These are phyloP conservation scores for Fusarium buharicum DNA, from an alignment of 2,329 filamentous ascomycete genomes.

Conservation along the genomic window DNA sequence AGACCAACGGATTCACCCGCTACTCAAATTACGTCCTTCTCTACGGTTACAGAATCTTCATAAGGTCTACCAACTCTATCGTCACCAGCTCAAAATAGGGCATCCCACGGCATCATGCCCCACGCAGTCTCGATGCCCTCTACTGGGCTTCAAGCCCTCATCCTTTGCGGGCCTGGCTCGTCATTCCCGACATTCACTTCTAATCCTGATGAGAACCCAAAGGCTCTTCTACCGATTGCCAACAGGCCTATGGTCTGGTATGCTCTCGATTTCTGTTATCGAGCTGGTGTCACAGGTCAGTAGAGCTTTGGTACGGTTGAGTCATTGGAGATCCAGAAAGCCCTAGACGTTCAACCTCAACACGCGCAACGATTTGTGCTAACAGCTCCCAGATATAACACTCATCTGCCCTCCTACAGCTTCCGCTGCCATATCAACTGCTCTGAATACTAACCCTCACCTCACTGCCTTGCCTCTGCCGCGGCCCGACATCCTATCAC, in stretches of 20 bases:
- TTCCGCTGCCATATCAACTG: conserved; percentile 72
- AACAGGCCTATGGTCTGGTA: conserved; percentile 93
- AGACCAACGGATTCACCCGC: not conserved
- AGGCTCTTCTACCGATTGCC: conserved; percentile 83
- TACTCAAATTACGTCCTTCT: not conserved
- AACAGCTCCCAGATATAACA: conserved; percentile 64
- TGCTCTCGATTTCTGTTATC: conserved; percentile 84
- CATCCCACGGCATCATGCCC: conserved; percentile 65
- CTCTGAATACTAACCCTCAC: conserved; percentile 80
- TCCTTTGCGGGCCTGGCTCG: conserved; percentile 83
- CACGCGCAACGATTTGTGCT: conserved; percentile 24
- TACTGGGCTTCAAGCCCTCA: conserved; percentile 82
- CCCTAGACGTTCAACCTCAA: not conserved
- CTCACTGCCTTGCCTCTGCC: conserved; percentile 78
- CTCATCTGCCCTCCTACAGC: conserved; percentile 73
- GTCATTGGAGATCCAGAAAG: conserved; percentile 5
- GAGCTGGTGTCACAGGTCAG: conserved; percentile 79
- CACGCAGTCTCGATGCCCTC: conserved; percentile 78
- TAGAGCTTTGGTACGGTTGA: conserved; percentile 17
- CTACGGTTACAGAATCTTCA: not conserved
- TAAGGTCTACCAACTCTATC: not conserved
- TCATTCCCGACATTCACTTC: conserved; percentile 86
- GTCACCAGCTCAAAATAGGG: conserved; percentile 16
- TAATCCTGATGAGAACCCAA: conserved; percentile 81
- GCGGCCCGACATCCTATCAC: conserved; percentile 79